These are phyloP conservation scores for Coemansia sp. DNA, from an alignment of 371 early-diverging fungal species.

Conservation along the genomic window DNA sequence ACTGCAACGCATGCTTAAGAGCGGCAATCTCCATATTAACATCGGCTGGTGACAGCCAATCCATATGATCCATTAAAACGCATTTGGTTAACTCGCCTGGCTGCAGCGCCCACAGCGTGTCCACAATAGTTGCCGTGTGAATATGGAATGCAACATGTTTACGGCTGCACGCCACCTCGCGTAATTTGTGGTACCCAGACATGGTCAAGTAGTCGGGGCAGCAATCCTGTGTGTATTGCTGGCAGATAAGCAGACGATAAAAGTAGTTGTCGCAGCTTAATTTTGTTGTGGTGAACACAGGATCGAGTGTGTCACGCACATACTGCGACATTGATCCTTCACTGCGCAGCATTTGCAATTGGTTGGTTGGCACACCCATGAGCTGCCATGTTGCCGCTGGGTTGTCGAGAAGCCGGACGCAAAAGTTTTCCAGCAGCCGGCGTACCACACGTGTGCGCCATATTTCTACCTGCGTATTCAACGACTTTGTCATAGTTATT, in stretches of 20 bases:
- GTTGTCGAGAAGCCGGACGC: conserved; percentile 67
- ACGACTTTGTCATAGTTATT: conserved; percentile 59
- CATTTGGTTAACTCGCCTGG: conserved; percentile 71
- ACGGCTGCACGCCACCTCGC: conserved; percentile 12
- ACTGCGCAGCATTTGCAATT: conserved; percentile 80
- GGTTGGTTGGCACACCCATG: conserved; percentile 83
- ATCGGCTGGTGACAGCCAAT: conserved; percentile 72
- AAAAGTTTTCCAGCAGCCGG: conserved; percentile 63
- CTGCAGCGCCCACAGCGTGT: conserved; percentile 59
- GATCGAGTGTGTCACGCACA: conserved; percentile 78
- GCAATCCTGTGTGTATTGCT: conserved; percentile 62
- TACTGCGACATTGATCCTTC: conserved; percentile 79
- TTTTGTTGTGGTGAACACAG: conserved; percentile 63
- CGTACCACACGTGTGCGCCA: conserved; percentile 67
- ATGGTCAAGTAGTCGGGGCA: conserved; percentile 77
- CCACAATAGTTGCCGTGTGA: conserved; percentile 76
- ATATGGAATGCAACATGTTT: conserved; percentile 59
- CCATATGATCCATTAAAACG: conserved; percentile 88
- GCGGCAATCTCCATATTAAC: conserved; percentile 67
- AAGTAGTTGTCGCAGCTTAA: conserved; percentile 78
- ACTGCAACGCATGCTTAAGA: conserved; percentile 60
- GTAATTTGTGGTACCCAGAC: conserved; percentile 64
- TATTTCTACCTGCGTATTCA: conserved; percentile 63
- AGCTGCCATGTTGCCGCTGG: conserved; percentile 85
- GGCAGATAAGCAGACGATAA: conserved; percentile 74